A percentile compares a stretch with the other conserved stretches of the same genome.
Evolutionary conservation across 257 asterid species (phyloP).

Genomic region (Ilex aquifolium): DNA sequence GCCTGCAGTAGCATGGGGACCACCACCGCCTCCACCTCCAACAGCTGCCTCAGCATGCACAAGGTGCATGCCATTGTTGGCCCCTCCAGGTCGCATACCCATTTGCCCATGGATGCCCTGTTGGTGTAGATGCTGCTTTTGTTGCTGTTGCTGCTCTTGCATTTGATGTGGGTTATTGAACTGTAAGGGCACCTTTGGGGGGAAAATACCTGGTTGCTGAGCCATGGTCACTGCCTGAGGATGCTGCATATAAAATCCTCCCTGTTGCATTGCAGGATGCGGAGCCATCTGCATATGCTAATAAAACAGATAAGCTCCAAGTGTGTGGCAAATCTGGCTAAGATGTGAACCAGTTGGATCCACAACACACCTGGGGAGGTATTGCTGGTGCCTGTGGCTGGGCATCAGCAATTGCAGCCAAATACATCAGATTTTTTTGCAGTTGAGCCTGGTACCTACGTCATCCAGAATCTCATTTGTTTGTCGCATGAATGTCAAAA

Average conservation of each 20-base stretch:
- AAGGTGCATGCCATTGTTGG: constrained; percentile 40
- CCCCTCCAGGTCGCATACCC: constrained; percentile 39
- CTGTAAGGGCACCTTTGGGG: constrained; percentile 47
- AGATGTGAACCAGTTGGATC: neutral
- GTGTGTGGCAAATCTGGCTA: neutral
- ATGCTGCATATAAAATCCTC: constrained; percentile 75
- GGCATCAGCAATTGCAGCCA: constrained; percentile 96
- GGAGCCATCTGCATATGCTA: constrained; percentile 53
- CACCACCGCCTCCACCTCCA: constrained; percentile 34
- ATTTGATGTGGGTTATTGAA: constrained; percentile 39
- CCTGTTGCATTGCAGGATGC: constrained; percentile 67
- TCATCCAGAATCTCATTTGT: constrained; percentile 11
- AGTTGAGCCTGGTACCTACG: constrained; percentile 86
- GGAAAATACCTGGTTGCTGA: constrained; percentile 60
- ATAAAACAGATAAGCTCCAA: constrained; percentile 6
- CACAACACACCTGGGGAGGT: constrained; percentile 54
- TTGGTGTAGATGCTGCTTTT: constrained; percentile 31
- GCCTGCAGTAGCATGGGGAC: constrained; percentile 32
- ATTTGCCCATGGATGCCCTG: constrained; percentile 37
- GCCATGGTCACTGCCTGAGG: constrained; percentile 65
- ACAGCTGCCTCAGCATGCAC: constrained; percentile 27
- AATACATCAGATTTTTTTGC: constrained; percentile 89
- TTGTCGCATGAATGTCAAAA: neutral
- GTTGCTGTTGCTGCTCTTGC: constrained; percentile 54
- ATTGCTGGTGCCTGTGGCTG: constrained; percentile 78